Conservation (phyloP, 169 alveolate genomes). For the Theileria equi region DNA sequence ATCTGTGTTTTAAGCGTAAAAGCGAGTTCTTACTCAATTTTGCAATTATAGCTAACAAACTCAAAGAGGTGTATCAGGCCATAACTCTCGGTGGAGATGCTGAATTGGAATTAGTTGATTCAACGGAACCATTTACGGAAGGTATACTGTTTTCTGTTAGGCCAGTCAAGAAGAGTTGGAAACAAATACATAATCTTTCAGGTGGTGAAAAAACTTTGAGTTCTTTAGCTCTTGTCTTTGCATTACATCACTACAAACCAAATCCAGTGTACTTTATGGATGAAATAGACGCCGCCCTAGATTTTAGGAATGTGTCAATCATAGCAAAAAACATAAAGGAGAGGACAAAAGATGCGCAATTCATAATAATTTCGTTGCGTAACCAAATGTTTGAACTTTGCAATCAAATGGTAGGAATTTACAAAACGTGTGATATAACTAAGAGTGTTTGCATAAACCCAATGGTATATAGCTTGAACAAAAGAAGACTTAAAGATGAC, state of each 20-base stretch:
- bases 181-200: slow-evolving; percentile 90
- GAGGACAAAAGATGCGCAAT: slow-evolving; percentile 95
- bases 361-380: slow-evolving; percentile 94
- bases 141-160: slow-evolving; percentile 96
- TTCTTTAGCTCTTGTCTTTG: slow-evolving; percentile 95
- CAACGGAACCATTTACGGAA: slow-evolving; percentile 95
- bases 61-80: slow-evolving; percentile 86
- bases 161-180: slow-evolving; percentile 98
- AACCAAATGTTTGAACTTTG: slow-evolving; percentile 95
- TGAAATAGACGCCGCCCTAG: slow-evolving; percentile 99
- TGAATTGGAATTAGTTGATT: slow-evolving; percentile 93
- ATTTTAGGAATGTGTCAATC: slow-evolving; percentile 91
- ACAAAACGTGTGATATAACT: slow-evolving; percentile 89
- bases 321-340: slow-evolving; percentile 88
- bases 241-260: slow-evolving; percentile 97
- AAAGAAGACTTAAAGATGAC: slow-evolving; percentile 6
- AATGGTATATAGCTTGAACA: slow-evolving; percentile 28
- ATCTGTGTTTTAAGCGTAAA: slow-evolving; percentile 66
- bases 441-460: slow-evolving; percentile 84
- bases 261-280: slow-evolving; percentile 98
- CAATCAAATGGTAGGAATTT: slow-evolving; percentile 89
- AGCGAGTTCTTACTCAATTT: slow-evolving; percentile 80
- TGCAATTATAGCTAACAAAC: slow-evolving; percentile 77
- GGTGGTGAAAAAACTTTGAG: slow-evolving; percentile 98
- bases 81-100: slow-evolving; percentile 97